Evolutionary conservation across 202 grass and related monocot genomes (phyloP).

Genomic region (Panicum virgatum): DNA sequence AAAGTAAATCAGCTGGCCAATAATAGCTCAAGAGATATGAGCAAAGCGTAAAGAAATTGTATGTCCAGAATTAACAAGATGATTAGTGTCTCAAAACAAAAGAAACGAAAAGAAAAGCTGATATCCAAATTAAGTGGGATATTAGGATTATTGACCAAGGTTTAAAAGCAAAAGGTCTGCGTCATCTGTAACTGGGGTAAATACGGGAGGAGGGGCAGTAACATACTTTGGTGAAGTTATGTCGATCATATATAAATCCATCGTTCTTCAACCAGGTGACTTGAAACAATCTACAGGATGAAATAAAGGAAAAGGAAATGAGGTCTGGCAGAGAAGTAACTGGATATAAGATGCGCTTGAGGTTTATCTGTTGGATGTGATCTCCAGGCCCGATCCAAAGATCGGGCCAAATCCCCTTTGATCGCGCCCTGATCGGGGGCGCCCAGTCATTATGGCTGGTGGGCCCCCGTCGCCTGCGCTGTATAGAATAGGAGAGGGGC

Average conservation of each 20-base stretch:
- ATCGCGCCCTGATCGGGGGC: no score
- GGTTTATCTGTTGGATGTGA: no score
- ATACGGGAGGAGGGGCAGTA: background rate
- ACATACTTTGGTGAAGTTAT: constrained; percentile 84
- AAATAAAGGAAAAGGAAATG: background rate
- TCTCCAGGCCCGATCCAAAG: no score
- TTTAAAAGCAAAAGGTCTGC: background rate
- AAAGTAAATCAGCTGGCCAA: background rate
- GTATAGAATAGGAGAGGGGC: no score
- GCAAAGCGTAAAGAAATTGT: constrained; percentile 10
- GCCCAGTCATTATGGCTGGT: no score
- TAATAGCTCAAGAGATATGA: background rate
- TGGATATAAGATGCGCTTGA: background rate
- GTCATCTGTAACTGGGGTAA: background rate
- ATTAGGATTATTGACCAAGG: background rate
- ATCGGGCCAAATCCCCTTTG: no score
- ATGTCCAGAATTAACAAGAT: background rate
- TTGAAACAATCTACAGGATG: constrained; percentile 79
- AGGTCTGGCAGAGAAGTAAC: background rate
- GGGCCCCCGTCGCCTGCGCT: no score
- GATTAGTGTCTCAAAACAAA: background rate
- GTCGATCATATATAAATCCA: constrained; percentile 73
- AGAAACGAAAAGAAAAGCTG: background rate
- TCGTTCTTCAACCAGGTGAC: constrained; percentile 79
- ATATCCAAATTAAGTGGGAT: background rate